phyloP scores from a whole-genome alignment of 2,329 filamentous ascomycete species.

The Colletotrichum filicis region DNA sequence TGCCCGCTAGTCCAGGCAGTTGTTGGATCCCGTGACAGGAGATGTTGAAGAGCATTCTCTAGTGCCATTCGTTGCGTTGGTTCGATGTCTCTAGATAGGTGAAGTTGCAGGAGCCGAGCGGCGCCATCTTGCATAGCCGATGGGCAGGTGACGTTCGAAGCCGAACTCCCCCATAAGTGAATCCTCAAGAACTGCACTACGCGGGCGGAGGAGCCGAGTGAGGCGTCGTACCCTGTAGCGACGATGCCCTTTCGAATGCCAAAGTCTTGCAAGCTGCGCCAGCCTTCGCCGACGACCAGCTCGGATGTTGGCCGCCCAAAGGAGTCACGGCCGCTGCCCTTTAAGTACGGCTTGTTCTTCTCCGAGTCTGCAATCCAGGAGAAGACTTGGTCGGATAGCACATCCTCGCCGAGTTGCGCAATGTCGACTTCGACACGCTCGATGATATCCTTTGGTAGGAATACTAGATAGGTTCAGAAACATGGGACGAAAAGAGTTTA shows the following conservation, averaged over 20 bases:
- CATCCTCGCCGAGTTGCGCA: slow-evolving; percentile 59
- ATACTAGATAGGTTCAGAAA: slow-evolving; percentile 50
- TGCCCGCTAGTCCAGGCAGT: slow-evolving; percentile 77
- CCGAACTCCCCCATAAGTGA: slow-evolving; percentile 70
- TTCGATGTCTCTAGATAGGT: slow-evolving; percentile 46
- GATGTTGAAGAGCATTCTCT: slow-evolving; percentile 60
- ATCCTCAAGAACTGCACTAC: slow-evolving; percentile 68
- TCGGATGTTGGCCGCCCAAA: slow-evolving; percentile 70
- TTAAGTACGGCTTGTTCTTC: slow-evolving; percentile 70
- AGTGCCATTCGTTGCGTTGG: slow-evolving; percentile 55
- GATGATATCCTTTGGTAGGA: slow-evolving; percentile 55
- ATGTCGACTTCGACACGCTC: slow-evolving; percentile 55
- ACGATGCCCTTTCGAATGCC: slow-evolving; percentile 63
- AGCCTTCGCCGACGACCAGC: slow-evolving; percentile 74
- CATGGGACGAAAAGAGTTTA: not conserved
- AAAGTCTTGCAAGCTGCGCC: slow-evolving; percentile 70
- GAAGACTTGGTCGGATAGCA: slow-evolving; percentile 66
- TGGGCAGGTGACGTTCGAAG: slow-evolving; percentile 72
- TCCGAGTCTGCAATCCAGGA: slow-evolving; percentile 72
- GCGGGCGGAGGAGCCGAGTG: slow-evolving; percentile 61
- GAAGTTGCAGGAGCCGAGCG: slow-evolving; percentile 58
- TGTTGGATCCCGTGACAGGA: slow-evolving; percentile 62
- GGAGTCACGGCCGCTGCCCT: slow-evolving; percentile 65
- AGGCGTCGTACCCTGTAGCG: slow-evolving; percentile 62
- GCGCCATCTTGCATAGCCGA: slow-evolving; percentile 76